Base-by-base conservation (phyloP, 2,329 filamentous ascomycete species). In the Xylaria sp. region DNA sequence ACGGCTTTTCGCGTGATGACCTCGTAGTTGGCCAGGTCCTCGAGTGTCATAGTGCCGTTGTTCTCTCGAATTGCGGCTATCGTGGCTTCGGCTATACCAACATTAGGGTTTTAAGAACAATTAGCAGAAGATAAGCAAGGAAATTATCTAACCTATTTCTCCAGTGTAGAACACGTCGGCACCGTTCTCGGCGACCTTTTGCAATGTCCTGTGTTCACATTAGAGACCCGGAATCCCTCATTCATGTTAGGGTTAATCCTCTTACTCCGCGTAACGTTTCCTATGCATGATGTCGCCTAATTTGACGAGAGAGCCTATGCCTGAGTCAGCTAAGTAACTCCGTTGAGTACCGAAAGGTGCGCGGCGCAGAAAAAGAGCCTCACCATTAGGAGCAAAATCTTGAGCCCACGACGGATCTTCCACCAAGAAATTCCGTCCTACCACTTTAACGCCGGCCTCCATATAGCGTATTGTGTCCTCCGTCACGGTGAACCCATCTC, bases 381-480 rank as follows among this genome's bases (percentile, higher is more conserved):
- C 62, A 76, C 75, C 95, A 69, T 94, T 90, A 0, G 93, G 93
- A 1, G 93, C 94, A 81, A 98, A 98, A 77, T 98, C 95, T 57
- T 92, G 79, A 0, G 94, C 93, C 91, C 93, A 98, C 3, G 89
- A 87, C 0, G 91, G 90, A 65, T 98, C 89, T 2, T 92, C 84
- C 0, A 90, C 82, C 0, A 98, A 82, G 75, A 97, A 97, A 73
- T 93, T 83, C 59, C 75, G 71, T 0, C 74, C 72, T 8, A 73
- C 63, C 5, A 50, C 68, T 64, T 71, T 60, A 29, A 82, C 75
- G 9, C 86, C 87, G 2, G 78, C 82, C 0, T 83, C 77, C 87
- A 97, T 95, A 75, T 95, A 95, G 9, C 84, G 84, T 25, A 93
- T 85, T 25, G 94, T 82, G 77, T 98, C 95, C 63, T 88, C 83